These are phyloP conservation scores for Phoenix dactylifera DNA, from an alignment of 176 grass and related monocot genomes.

Conservation along the genomic window DNA sequence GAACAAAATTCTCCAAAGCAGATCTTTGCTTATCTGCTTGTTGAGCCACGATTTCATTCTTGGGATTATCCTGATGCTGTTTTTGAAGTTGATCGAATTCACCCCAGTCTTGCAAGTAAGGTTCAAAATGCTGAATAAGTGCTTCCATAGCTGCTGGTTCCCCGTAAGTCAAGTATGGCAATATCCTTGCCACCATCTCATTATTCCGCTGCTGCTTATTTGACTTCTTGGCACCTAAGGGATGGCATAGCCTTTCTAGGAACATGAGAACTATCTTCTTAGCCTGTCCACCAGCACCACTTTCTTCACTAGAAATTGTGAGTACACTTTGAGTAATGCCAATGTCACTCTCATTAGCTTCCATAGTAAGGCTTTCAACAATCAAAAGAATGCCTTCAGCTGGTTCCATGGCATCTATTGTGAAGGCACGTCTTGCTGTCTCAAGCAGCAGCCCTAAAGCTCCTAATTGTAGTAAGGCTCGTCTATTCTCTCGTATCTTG, in stretches of 20 bases:
- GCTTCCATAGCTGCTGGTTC: slow-evolving; percentile 88
- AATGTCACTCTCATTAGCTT: slow-evolving; percentile 94
- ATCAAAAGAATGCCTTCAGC: slow-evolving; percentile 96
- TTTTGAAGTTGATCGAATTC: slow-evolving; percentile 72
- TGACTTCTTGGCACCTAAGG: slow-evolving; percentile 68
- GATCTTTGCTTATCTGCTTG: slow-evolving; percentile 58
- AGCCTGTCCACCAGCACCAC: slow-evolving; percentile 67
- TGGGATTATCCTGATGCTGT: slow-evolving; percentile 61
- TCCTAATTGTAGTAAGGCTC: slow-evolving; percentile 61
- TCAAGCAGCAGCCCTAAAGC: slow-evolving; percentile 81
- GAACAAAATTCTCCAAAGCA: slow-evolving; percentile 84
- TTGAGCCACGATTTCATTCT: slow-evolving; percentile 62
- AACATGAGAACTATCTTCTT: slow-evolving; percentile 99
- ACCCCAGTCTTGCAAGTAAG: slow-evolving; percentile 73
- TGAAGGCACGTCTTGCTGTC: slow-evolving; percentile 81
- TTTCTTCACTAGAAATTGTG: slow-evolving; percentile 64
- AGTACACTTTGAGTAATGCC: slow-evolving; percentile 83
- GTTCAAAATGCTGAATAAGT: slow-evolving; percentile 91
- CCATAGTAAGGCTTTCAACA: slow-evolving; percentile 94
- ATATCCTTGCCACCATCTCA: slow-evolving; percentile 98
- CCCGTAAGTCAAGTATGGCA: slow-evolving; percentile 95
- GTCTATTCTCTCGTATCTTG: slow-evolving; percentile 90
- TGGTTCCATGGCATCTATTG: slow-evolving; percentile 84
- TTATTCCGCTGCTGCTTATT: slow-evolving; percentile 95
- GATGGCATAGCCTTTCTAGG: slow-evolving; percentile 75